Evolutionary conservation across 768 basidiomycete species (phyloP).

Genomic region (Boletus bicolor): DNA sequence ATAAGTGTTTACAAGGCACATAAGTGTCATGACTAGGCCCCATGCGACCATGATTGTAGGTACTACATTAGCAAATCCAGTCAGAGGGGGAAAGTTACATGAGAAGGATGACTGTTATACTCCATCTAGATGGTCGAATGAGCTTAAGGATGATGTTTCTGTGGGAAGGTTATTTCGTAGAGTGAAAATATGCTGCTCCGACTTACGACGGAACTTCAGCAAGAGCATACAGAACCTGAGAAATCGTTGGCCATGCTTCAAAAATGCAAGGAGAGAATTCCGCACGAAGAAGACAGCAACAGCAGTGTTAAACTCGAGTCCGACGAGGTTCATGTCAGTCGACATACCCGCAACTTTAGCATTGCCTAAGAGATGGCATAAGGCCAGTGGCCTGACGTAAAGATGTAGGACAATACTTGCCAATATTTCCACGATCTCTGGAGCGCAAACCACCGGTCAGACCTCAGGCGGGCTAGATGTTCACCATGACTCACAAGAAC

Average conservation of each 20-base stretch:
- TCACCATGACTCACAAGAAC: not conserved
- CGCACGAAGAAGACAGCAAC: not conserved
- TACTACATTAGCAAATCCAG: too few species aligned
- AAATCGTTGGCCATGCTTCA: not conserved
- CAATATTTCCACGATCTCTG: not conserved
- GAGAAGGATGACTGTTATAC: too few species aligned
- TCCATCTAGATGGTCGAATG: too few species aligned
- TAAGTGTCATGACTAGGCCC: too few species aligned
- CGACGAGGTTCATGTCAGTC: not conserved
- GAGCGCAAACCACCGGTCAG: not conserved
- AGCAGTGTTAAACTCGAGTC: not conserved
- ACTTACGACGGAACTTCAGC: constrained; percentile 1
- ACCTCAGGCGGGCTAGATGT: not conserved
- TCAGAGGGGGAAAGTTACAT: too few species aligned
- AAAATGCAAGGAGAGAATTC: not conserved
- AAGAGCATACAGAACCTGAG: not conserved
- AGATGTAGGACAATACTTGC: not conserved
- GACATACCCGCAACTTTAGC: not conserved
- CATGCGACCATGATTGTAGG: too few species aligned
- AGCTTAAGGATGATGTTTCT: too few species aligned
- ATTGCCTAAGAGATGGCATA: not conserved
- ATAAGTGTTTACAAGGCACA: too few species aligned
- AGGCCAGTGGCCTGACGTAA: not conserved
- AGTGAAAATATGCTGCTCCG: not conserved
- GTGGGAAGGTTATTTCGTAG: not conserved